These are phyloP conservation scores for Pseudogymnoascus sp. DNA, from an alignment of 2,329 filamentous ascomycete species.

Conservation along the genomic window DNA sequence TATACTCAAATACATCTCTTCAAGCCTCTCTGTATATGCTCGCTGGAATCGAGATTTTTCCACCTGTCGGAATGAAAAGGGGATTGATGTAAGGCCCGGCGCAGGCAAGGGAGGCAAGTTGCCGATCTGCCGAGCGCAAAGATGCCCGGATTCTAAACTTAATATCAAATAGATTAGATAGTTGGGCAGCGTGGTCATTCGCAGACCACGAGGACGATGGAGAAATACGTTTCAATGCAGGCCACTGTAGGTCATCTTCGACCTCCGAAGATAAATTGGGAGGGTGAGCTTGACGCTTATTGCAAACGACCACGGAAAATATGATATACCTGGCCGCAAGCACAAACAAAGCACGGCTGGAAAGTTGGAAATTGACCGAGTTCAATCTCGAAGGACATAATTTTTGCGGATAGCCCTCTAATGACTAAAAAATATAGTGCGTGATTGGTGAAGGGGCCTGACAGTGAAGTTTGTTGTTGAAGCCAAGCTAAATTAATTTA, in stretches of 20 bases:
- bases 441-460: not conserved
- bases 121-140: not conserved
- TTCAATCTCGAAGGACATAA: not conserved
- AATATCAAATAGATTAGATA: not conserved
- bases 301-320: not conserved
- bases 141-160: not conserved
- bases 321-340: not conserved
- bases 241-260: not conserved
- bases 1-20: not conserved
- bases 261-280: not conserved
- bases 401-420: not conserved
- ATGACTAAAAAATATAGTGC: not conserved
- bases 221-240: not conserved
- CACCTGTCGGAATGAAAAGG: slow-evolving; percentile 2
- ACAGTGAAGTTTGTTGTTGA: not conserved
- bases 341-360: not conserved
- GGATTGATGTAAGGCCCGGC: not conserved
- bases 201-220: not conserved
- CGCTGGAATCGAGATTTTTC: not conserved
- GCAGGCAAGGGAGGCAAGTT: not conserved
- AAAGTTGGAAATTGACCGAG: not conserved
- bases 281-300: not conserved
- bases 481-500: not conserved
- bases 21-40: not conserved
- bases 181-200: not conserved